Conservation (phyloP, 495 filamentous ascomycete genomes). For the Neurospora sp. region DNA sequence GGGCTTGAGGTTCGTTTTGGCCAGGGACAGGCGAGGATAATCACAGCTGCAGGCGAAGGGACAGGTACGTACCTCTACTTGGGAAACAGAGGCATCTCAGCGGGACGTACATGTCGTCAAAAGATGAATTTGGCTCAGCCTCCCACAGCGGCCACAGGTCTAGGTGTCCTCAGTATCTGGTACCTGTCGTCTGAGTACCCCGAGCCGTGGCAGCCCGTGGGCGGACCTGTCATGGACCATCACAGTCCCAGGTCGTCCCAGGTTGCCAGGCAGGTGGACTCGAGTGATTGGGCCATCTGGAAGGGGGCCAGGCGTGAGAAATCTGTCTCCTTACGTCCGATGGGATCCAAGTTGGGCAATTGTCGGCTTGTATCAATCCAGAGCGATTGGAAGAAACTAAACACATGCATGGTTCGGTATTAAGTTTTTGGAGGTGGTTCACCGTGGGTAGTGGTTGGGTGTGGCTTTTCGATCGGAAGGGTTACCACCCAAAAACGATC, state of each 20-base stretch:
- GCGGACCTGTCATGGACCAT: not conserved
- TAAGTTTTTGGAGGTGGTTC: slow-evolving; percentile 8
- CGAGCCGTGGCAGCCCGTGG: not conserved
- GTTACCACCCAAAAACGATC: not conserved
- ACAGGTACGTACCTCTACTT: slow-evolving; percentile 10
- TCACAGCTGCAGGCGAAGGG: not conserved
- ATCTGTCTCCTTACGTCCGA: not conserved
- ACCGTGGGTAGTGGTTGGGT: not conserved
- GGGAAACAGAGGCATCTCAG: not conserved
- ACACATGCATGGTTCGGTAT: slow-evolving; percentile 28
- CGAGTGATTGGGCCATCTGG: slow-evolving; percentile 1
- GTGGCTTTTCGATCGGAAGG: slow-evolving; percentile 1
- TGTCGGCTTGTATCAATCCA: not conserved
- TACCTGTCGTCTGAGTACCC: not conserved
- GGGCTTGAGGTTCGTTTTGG: not conserved
- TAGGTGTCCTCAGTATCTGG: not conserved
- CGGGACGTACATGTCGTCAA: slow-evolving; percentile 15
- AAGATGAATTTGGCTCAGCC: not conserved
- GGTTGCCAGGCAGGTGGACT: not conserved
- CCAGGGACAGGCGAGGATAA: not conserved
- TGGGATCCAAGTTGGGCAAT: not conserved
- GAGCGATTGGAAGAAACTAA: slow-evolving; percentile 14
- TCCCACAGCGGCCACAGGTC: not conserved
- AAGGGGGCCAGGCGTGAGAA: not conserved
- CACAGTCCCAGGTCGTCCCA: not conserved